Percentiles rank a stretch among this genome's conserved stretches.
Evolutionary conservation across 768 basidiomycete species (phyloP).

Genomic region (Sarcomyxa edulis): DNA sequence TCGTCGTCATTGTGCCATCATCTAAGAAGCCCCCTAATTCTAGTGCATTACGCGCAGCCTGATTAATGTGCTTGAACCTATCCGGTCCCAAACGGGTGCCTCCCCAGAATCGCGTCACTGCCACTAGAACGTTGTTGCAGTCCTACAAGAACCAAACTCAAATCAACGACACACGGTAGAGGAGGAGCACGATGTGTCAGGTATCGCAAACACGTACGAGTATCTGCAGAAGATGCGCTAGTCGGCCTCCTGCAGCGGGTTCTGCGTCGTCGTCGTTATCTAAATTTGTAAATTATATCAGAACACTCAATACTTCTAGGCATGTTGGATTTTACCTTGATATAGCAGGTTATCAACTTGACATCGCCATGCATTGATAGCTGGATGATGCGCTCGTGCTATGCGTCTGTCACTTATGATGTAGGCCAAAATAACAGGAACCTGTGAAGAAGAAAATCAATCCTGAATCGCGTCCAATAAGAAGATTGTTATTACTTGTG

Average conservation of each 20-base stretch:
- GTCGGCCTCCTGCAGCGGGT: slow-evolving; percentile 83
- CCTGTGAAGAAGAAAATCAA: slow-evolving; percentile 30
- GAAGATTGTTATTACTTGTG: slow-evolving; percentile 46
- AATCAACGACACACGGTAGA: neutral
- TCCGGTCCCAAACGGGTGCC: slow-evolving; percentile 89
- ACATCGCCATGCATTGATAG: slow-evolving; percentile 82
- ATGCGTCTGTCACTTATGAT: slow-evolving; percentile 70
- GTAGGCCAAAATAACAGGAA: slow-evolving; percentile 59
- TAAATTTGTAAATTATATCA: slow-evolving; percentile 18
- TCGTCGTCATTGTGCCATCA: no score
- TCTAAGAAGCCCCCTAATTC: slow-evolving; percentile 86
- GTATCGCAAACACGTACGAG: slow-evolving; percentile 40
- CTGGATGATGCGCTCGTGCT: slow-evolving; percentile 70
- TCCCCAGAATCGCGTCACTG: slow-evolving; percentile 93
- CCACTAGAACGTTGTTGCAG: slow-evolving; percentile 76
- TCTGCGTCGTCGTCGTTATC: slow-evolving; percentile 97
- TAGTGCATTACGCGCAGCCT: slow-evolving; percentile 88
- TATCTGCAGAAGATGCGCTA: slow-evolving; percentile 89
- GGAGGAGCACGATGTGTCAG: neutral
- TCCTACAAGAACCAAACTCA: slow-evolving; percentile 42
- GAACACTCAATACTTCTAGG: neutral
- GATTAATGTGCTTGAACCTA: slow-evolving; percentile 90
- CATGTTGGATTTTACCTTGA: slow-evolving; percentile 47
- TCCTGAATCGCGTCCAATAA: slow-evolving; percentile 1
- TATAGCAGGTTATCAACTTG: slow-evolving; percentile 61